phyloP scores from a whole-genome alignment of 345 rosid species.

The Psidium guajava region DNA sequence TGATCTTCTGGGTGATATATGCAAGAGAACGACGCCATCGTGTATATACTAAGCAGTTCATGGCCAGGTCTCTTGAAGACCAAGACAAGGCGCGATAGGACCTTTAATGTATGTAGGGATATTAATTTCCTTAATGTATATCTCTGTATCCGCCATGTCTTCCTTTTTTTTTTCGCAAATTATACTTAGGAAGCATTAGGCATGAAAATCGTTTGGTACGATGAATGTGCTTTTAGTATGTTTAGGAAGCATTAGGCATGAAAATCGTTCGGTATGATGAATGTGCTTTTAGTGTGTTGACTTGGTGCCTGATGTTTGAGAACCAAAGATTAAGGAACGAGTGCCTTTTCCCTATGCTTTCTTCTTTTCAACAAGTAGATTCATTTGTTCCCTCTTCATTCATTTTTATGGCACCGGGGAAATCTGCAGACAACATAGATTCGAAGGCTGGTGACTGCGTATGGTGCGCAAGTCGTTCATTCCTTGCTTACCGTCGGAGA shows the following conservation, averaged over 20 bases:
- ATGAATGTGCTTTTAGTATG: not conserved
- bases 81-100: not conserved
- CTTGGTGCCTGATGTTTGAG: not conserved
- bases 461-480: not conserved
- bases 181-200: not conserved
- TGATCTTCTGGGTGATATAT: conserved; percentile 88
- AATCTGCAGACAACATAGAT: not conserved
- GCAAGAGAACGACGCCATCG: conserved; percentile 84
- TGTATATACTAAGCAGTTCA: conserved; percentile 48
- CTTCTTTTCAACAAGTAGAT: not conserved
- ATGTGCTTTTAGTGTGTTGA: not conserved
- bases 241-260: not conserved
- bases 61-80: not conserved
- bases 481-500: not conserved
- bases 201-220: not conserved
- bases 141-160: not conserved
- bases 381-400: not conserved
- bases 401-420: not conserved
- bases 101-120: not conserved
- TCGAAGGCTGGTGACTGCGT: not conserved
- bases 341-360: not conserved
- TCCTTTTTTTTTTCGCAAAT: not conserved
- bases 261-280: not conserved
- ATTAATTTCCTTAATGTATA: not conserved
- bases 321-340: not conserved